A percentile compares a stretch with the other conserved stretches of the same genome.
These are phyloP conservation scores for Vachellia collinsii DNA, from an alignment of 306 rosid species.

Conservation along the genomic window DNA sequence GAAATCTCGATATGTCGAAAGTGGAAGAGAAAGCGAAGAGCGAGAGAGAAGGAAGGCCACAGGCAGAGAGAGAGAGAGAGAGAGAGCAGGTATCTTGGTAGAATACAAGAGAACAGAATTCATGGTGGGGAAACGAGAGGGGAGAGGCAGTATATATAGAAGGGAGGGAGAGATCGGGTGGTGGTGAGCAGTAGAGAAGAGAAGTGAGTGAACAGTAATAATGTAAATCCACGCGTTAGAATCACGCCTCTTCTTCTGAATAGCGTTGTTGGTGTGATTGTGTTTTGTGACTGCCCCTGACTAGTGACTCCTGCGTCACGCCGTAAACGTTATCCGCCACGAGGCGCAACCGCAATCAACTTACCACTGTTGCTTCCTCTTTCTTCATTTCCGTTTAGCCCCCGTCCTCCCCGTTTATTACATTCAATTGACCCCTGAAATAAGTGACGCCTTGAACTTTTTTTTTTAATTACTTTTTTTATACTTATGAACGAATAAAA, in stretches of 20 bases:
- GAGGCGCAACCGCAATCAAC: neutral
- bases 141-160: slow-evolving; percentile 26
- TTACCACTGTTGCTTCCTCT: too few relatives aligned
- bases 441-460: too few relatives aligned
- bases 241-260: slow-evolving; percentile 32
- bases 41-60: neutral
- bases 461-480: too few relatives aligned
- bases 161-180: slow-evolving; percentile 12
- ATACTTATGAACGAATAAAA: too few relatives aligned
- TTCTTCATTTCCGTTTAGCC: neutral
- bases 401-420: neutral
- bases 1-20: neutral
- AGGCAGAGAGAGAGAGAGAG: neutral
- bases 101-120: neutral
- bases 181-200: slow-evolving; percentile 27
- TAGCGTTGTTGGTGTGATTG: too few relatives aligned
- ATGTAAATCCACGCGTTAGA: slow-evolving; percentile 56
- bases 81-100: neutral
- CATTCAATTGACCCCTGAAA: too few relatives aligned
- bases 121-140: neutral
- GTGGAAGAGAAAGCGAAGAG: neutral
- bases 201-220: neutral
- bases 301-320: neutral
- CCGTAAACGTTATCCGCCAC: slow-evolving; percentile 11
- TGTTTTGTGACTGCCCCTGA: neutral